Evolutionary conservation across 1,284 basidiomycete species (phyloP).

Genomic region (Gastroboletus turbinatus): DNA sequence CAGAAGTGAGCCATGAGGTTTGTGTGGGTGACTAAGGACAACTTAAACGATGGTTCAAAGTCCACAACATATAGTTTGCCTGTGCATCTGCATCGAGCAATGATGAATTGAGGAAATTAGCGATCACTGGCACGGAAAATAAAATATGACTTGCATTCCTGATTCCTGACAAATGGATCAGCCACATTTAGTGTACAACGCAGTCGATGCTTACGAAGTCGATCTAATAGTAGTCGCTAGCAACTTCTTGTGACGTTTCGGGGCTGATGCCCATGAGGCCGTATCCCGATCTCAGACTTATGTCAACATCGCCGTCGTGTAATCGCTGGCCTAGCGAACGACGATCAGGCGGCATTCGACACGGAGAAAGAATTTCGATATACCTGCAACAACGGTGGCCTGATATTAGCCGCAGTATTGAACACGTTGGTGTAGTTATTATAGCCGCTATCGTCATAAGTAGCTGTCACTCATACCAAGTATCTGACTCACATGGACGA

Average conservation of each 20-base stretch:
- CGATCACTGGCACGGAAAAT: not conserved
- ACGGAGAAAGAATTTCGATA: not conserved
- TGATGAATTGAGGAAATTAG: slow-evolving; percentile 9
- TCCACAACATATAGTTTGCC: slow-evolving; percentile 12
- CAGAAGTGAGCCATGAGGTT: slow-evolving; percentile 60
- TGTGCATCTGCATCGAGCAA: slow-evolving; percentile 21
- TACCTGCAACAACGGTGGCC: slow-evolving; percentile 47
- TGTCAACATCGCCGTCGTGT: slow-evolving; percentile 45
- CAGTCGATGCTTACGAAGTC: slow-evolving; percentile 28
- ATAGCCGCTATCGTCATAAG: slow-evolving; percentile 49
- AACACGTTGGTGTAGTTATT: slow-evolving; percentile 48
- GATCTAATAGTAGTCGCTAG: slow-evolving; percentile 55
- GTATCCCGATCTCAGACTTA: slow-evolving; percentile 50
- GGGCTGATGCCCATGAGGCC: slow-evolving; percentile 46
- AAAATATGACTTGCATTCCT: slow-evolving; percentile 26
- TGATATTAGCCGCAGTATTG: slow-evolving; percentile 39
- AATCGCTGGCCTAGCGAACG: slow-evolving; percentile 41
- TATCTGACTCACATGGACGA: not conserved
- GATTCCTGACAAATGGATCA: slow-evolving; percentile 20
- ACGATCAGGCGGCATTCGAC: not conserved
- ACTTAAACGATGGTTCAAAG: not conserved
- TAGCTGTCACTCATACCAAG: slow-evolving; percentile 38
- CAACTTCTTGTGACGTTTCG: slow-evolving; percentile 43
- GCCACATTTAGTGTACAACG: not conserved
- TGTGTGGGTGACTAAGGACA: slow-evolving; percentile 52